Conservation (phyloP, 495 filamentous ascomycete species). For the Opeltia flavorubescens region DNA sequence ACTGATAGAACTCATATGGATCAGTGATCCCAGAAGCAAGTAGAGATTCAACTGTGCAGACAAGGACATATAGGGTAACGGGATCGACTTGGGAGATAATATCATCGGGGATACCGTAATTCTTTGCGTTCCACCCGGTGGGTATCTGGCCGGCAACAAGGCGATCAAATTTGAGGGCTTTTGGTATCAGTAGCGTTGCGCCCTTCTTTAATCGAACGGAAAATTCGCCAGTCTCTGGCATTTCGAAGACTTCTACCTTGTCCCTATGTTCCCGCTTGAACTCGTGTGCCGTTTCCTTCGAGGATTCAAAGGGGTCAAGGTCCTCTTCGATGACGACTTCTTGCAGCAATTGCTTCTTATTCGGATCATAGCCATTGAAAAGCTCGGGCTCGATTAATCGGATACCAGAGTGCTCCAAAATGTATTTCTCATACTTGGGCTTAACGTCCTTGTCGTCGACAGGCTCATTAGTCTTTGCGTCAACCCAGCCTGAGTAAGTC, state of each 20-base stretch:
- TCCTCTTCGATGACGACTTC: constrained; percentile 96
- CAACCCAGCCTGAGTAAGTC: constrained; percentile 94
- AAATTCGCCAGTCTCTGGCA: constrained; percentile 88
- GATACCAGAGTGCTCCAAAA: constrained; percentile 93
- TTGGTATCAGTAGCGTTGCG: constrained; percentile 84
- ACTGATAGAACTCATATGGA: constrained; percentile 99
- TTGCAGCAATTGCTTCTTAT: constrained; percentile 95
- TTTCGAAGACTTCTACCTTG: constrained; percentile 93
- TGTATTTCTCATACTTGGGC: constrained; percentile 87
- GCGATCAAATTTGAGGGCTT: constrained; percentile 92
- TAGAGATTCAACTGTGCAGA: constrained; percentile 82
- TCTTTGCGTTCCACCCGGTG: constrained; percentile 89
- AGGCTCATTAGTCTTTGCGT: constrained; percentile 82
- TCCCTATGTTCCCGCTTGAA: constrained; percentile 95
- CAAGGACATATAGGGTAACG: constrained; percentile 85
- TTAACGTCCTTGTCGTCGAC: constrained; percentile 98
- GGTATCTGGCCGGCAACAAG: constrained; percentile 94
- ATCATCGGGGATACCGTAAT: constrained; percentile 91
- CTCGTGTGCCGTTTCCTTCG: constrained; percentile 92
- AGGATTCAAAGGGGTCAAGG: constrained; percentile 90
- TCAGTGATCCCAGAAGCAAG: constrained; percentile 94
- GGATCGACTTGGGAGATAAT: constrained; percentile 97
- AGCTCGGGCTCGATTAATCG: constrained; percentile 95
- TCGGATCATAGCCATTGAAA: constrained; percentile 94
- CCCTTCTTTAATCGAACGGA: constrained; percentile 90